phyloP scores from a whole-genome alignment of 352 stramenopile species.

The Blastocystis sp. region DNA sequence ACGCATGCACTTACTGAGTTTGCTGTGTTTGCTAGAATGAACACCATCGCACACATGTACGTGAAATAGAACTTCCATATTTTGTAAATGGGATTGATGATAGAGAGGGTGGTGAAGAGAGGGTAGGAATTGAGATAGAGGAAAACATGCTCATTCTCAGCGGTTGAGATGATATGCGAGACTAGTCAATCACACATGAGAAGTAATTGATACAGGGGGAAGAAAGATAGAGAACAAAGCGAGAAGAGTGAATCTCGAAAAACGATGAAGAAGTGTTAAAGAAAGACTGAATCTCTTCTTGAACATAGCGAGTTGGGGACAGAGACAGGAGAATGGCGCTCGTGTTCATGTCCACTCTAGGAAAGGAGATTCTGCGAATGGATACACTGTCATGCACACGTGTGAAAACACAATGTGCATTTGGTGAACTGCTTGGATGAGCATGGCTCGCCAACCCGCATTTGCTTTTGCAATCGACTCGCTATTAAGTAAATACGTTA shows the following conservation, averaged over 20 bases:
- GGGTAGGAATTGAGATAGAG: slow-evolving; percentile 30
- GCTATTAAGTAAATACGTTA: not conserved
- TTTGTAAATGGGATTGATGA: not conserved
- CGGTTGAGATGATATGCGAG: not conserved
- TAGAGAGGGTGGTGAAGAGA: not conserved
- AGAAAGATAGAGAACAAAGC: not conserved
- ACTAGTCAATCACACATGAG: not conserved
- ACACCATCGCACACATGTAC: not conserved
- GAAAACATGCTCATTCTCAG: not conserved
- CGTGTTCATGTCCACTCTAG: slow-evolving; percentile 27
- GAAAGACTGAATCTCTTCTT: not conserved
- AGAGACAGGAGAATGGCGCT: not conserved
- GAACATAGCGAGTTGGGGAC: not conserved
- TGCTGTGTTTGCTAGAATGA: not conserved
- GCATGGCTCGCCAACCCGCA: not conserved
- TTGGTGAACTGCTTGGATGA: not conserved
- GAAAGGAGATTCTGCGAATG: not conserved
- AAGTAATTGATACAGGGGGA: not conserved
- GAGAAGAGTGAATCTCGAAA: not conserved
- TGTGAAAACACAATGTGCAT: not conserved
- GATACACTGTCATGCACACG: not conserved
- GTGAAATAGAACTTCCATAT: slow-evolving; percentile 5
- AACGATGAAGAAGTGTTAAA: not conserved
- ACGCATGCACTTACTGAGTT: not conserved
- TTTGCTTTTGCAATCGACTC: slow-evolving; percentile 9